These are phyloP conservation scores for Cordyceps fumosorosea DNA, from an alignment of 2,329 filamentous ascomycete species.

Conservation along the genomic window DNA sequence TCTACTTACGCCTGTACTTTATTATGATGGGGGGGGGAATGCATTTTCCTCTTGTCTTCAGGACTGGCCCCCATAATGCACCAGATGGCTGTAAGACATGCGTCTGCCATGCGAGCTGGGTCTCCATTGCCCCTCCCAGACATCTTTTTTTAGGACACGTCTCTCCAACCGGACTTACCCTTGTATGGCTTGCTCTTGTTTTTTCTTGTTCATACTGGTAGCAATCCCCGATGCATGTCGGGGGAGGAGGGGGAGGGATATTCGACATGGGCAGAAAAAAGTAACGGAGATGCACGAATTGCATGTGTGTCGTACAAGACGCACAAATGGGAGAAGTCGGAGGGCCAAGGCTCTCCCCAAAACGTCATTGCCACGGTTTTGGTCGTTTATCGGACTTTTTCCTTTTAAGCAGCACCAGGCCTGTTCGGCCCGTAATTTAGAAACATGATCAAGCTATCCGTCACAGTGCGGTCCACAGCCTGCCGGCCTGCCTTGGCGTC, in stretches of 20 bases:
- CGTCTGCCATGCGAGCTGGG: slow-evolving; percentile 11
- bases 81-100: slow-evolving; percentile 10
- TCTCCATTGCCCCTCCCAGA: neutral
- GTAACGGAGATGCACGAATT: neutral
- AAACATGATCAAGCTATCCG: neutral
- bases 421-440: slow-evolving; percentile 3
- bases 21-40: too few species aligned
- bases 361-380: slow-evolving; percentile 5
- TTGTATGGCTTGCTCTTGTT: neutral
- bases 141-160: slow-evolving; percentile 8
- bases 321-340: neutral
- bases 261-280: neutral
- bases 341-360: neutral
- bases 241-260: neutral
- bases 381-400: neutral
- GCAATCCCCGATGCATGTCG: neutral
- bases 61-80: neutral
- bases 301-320: neutral
- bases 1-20: neutral
- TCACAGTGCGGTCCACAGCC: neutral
- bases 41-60: too few species aligned
- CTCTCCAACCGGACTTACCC: neutral
- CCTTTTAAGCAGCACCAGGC: neutral
- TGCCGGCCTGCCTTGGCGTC: neutral
- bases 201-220: neutral